Base-by-base conservation (phyloP, 2,329 filamentous ascomycete genomes). In the Westerdykella aurantiaca region DNA sequence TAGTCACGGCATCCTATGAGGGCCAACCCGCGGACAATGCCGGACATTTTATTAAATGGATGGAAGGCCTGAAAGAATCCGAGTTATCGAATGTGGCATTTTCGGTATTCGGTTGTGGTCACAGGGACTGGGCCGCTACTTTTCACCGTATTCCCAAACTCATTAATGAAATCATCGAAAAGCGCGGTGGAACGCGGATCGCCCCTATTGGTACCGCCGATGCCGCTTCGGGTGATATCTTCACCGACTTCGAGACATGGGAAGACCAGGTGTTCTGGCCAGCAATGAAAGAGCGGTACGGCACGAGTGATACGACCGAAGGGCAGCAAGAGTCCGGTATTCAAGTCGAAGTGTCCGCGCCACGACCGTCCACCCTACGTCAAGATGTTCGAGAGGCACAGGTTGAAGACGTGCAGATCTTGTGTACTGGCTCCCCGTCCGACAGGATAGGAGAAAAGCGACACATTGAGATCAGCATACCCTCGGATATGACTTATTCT, bases 401-500 rank as follows among this genome's bases (percentile, higher is more conserved):
- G 6, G 65, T 69, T 2, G 55, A 66, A 33, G 58, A 63, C 16
- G 53, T 57, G 4, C 46, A 63, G 33, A 46, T 61, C 4, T 55
- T 69, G 2, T 29, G 25, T 12, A 9, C 7, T 4, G 25, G 9
- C 25, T 29, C 7, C 11, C 59, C 64, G 6, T 46, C 50, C 1
- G 51, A 56, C 16, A 57, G 57, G 9, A 54, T 53, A 1, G 41
- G 48, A 1, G 55, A 65, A 40, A 66, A 68, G 49, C 48, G 61
- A 38, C 69, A 72, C 45, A 68, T 74, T 21, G 69, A 72, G 46
- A 62, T 74, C 44, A 63, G 67, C 39, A 56, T 74, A 6, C 71
- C 71, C 1, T 65, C 64, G 1, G 67, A 63, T 6, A 68, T 80
- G 72, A 75, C 73, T 0, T 91, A 90, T 66, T 75, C 77, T 33